phyloP scores from a whole-genome alignment of 2,329 filamentous ascomycete species.

The Ceratocystis papillata region DNA sequence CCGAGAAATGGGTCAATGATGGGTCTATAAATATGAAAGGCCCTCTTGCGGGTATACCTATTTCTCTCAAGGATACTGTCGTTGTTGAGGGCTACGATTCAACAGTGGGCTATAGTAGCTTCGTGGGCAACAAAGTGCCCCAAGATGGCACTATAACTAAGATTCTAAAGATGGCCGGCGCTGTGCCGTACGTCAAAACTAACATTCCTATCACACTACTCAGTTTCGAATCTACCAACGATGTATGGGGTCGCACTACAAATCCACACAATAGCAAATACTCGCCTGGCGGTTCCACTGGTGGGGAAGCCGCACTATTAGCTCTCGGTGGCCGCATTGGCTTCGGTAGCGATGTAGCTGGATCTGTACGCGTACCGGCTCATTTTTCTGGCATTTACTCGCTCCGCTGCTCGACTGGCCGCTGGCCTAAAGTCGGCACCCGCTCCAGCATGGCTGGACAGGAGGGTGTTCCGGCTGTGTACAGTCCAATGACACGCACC shows the following conservation, averaged over 20 bases:
- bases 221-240: slow-evolving; percentile 69
- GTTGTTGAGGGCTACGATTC: slow-evolving; percentile 74
- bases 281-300: slow-evolving; percentile 81
- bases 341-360: slow-evolving; percentile 82
- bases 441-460: slow-evolving; percentile 85
- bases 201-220: slow-evolving; percentile 78
- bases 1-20: slow-evolving; percentile 57
- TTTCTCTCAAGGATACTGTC: slow-evolving; percentile 73
- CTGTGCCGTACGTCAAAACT: slow-evolving; percentile 87
- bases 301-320: slow-evolving; percentile 70
- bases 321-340: slow-evolving; percentile 78
- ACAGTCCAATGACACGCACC: slow-evolving; percentile 84
- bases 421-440: slow-evolving; percentile 79
- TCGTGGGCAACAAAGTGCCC: slow-evolving; percentile 54
- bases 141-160: slow-evolving; percentile 63
- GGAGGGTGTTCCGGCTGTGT: slow-evolving; percentile 79
- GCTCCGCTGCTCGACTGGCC: slow-evolving; percentile 73
- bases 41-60: slow-evolving; percentile 74
- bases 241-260: slow-evolving; percentile 68
- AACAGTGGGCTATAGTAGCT: slow-evolving; percentile 66
- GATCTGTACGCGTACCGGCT: slow-evolving; percentile 74
- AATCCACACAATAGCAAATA: slow-evolving; percentile 80
- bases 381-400: slow-evolving; percentile 87
- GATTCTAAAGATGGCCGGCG: slow-evolving; percentile 76
- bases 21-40: slow-evolving; percentile 60